Conservation (phyloP, 1,284 basidiomycete species). For the Marasmius fiardii region DNA sequence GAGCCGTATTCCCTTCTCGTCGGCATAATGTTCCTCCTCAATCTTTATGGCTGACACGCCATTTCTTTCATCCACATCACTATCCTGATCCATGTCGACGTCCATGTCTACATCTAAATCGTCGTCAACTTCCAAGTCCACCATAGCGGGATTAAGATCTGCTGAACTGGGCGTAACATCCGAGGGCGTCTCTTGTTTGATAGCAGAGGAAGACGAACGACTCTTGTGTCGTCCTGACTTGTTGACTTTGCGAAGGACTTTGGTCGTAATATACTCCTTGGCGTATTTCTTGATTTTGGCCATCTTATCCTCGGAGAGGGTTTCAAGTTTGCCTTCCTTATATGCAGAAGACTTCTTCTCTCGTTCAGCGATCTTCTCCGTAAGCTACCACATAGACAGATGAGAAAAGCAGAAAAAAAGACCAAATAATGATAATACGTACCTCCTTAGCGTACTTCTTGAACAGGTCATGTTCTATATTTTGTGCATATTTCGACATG, state of each 20-base stretch:
- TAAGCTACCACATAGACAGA: conserved; percentile 45
- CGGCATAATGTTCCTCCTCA: too few species aligned
- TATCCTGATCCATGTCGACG: conserved; percentile 46
- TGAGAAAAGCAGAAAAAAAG: conserved; percentile 2
- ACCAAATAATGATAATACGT: conserved; percentile 25
- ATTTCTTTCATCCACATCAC: conserved; percentile 26
- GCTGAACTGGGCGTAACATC: conserved; percentile 9
- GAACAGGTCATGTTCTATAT: conserved; percentile 84
- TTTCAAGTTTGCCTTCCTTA: conserved; percentile 65
- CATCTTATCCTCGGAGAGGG: conserved; percentile 83
- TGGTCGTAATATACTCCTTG: conserved; percentile 78
- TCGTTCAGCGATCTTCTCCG: conserved; percentile 82
- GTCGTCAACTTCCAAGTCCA: conserved; percentile 16
- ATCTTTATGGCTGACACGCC: conserved; percentile 23
- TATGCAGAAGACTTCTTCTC: conserved; percentile 90
- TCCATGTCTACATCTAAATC: conserved; percentile 36
- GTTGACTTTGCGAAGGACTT: conserved; percentile 62
- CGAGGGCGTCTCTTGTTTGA: conserved; percentile 26
- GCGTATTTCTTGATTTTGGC: conserved; percentile 92
- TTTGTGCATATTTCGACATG: conserved; percentile 86
- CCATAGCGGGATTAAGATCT: conserved; percentile 13
- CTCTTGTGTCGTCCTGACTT: conserved; percentile 37
- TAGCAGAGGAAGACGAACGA: conserved; percentile 33
- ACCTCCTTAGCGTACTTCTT: conserved; percentile 97
- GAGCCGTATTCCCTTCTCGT: conserved; percentile 11